Base-by-base conservation (phyloP, 352 stramenopile species). In the Blastocystis sp. region DNA sequence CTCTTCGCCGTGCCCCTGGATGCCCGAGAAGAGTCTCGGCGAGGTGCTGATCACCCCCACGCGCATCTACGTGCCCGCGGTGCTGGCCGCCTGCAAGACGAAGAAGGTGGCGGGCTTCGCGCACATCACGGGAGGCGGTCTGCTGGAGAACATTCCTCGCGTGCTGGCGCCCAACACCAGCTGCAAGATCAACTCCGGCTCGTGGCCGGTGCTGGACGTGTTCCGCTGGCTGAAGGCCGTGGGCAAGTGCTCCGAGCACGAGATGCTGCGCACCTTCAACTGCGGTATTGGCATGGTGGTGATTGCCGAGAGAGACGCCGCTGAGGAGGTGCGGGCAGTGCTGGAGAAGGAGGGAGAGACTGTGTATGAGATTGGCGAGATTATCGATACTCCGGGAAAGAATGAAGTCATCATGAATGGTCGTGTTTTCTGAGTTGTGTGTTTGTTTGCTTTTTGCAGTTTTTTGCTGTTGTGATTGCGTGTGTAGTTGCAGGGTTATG, bases 201-300 rank as follows among this genome's bases (percentile, higher is more conserved):
- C 89, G 69, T 97, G 94, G 94, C 88, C 91, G 43, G 92, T 99
- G 77, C 95, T 96, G 56, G 92, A 92, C 65, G 95, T 99, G 48
- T 99, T 99, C 91, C 94, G 97, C 90, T 99, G 97, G 97, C 92
- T 99, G 89, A 94, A 97, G 90, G 90, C 95, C 90, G 90, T 92
- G 77, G 93, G 93, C 62, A 94, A 94, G 28, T 74, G 52, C 17
- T 61, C 67, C 14, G 78, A 88, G 64, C 91, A 92, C 38, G 96
- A 98, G 91, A 94, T 99, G 89, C 92, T 97, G 19, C 92, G 95
- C 66, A 99, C 96, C 70, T 98, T 99, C 91, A 99, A 99, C 91
- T 98, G 95, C 91, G 96, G 96, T 82, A 95, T 99, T 90, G 96
- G 96, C 84, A 98, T 99, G 95, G 94, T 99, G 52, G 90, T 99